phyloP scores from a whole-genome alignment of 495 filamentous ascomycete species.

The Penicillium ucsense region DNA sequence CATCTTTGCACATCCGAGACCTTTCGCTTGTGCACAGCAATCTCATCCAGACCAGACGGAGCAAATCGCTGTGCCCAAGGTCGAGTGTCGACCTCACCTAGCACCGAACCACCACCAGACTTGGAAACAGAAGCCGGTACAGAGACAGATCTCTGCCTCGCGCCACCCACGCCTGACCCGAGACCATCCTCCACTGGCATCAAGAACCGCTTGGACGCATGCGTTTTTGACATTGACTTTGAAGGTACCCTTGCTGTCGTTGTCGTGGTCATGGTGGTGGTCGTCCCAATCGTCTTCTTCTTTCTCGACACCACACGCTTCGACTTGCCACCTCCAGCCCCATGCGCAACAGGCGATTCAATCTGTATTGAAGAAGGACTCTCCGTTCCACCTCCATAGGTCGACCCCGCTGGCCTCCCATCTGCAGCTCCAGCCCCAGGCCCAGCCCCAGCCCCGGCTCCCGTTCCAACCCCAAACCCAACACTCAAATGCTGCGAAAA shows the following conservation, averaged over 20 bases:
- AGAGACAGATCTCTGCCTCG: background rate
- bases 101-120: no score
- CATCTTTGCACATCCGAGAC: slow-evolving; percentile 75
- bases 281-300: background rate
- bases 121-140: background rate
- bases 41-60: slow-evolving; percentile 63
- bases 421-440: no score
- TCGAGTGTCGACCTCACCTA: slow-evolving; percentile 10
- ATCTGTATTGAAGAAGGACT: background rate
- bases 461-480: background rate
- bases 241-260: background rate
- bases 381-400: no score
- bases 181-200: slow-evolving; percentile 4
- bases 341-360: background rate
- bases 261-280: no score
- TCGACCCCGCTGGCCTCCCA: no score
- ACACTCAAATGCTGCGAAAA: slow-evolving; percentile 17
- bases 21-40: slow-evolving; percentile 90
- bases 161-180: no score
- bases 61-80: slow-evolving; percentile 86
- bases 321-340: background rate
- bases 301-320: slow-evolving; percentile 6
- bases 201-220: slow-evolving; percentile 18
- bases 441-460: no score
- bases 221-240: slow-evolving; percentile 2